phyloP scores from a whole-genome alignment of 768 basidiomycete species.

The Amanita subjunquillea region DNA sequence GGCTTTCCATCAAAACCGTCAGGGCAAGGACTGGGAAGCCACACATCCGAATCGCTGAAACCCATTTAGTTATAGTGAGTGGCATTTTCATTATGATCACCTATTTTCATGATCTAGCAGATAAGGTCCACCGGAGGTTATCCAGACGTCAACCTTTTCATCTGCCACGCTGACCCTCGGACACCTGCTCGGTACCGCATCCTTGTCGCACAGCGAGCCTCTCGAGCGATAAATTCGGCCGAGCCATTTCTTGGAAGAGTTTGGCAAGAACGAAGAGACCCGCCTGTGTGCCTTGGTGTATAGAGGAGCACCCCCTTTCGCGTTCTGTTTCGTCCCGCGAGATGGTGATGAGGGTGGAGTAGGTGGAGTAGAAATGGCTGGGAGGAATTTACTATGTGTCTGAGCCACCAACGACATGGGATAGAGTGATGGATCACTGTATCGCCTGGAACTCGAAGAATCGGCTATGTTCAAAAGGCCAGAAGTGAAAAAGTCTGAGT shows the following conservation, averaged over 20 bases:
- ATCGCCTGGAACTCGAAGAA: constrained; percentile 2
- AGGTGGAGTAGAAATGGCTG: not conserved
- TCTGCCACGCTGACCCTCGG: not conserved
- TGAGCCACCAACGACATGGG: not conserved
- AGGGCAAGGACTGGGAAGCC: not conserved
- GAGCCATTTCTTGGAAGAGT: not conserved
- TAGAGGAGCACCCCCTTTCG: not conserved
- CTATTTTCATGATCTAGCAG: constrained; percentile 16
- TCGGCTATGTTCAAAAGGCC: constrained; percentile 31
- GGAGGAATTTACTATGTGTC: not conserved
- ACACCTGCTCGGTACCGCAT: not conserved
- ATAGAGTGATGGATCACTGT: constrained; percentile 5
- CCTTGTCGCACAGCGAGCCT: not conserved
- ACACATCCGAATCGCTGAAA: not conserved
- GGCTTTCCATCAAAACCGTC: not conserved
- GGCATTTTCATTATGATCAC: constrained; percentile 7
- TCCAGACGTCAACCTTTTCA: constrained; percentile 18
- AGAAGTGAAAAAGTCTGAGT: constrained; percentile 39
- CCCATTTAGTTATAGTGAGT: not conserved
- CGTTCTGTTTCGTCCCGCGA: not conserved
- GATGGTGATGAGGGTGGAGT: not conserved
- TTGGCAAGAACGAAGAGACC: not conserved
- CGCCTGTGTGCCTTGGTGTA: not conserved
- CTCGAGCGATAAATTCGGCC: not conserved
- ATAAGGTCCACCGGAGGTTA: constrained; percentile 21